Evolutionary conservation across 1,139 yeast genomes (phyloP).

Genomic region (Pichia sp.): DNA sequence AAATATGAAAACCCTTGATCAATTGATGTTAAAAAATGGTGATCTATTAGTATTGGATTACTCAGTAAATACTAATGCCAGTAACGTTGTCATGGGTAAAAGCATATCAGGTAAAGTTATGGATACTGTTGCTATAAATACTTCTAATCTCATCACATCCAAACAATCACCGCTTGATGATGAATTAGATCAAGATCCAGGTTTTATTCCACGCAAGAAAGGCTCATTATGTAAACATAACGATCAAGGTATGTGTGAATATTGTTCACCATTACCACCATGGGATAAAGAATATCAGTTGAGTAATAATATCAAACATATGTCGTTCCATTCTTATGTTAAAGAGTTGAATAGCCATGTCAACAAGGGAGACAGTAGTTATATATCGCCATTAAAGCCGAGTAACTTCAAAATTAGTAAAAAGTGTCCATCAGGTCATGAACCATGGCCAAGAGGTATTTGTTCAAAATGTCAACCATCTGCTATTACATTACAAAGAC

Average conservation of each 20-base stretch:
- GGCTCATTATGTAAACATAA: conserved; percentile 78
- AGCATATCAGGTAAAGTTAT: conserved; percentile 15
- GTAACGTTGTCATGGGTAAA: conserved; percentile 1
- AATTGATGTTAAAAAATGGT: conserved; percentile 54
- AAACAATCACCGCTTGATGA: conserved; percentile 56
- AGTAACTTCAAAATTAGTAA: conserved; percentile 61
- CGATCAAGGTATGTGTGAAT: conserved; percentile 95
- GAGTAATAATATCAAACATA: conserved; percentile 76
- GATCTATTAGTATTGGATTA: conserved; percentile 65
- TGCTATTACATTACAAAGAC: conserved; percentile 87
- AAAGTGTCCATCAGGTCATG: conserved; percentile 73
- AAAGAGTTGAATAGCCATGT: conserved; percentile 65
- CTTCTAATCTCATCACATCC: neutral
- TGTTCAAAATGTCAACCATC: conserved; percentile 98
- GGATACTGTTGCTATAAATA: neutral
- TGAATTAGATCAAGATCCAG: conserved; percentile 58
- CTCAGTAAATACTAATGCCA: conserved; percentile 21
- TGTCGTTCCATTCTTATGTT: conserved; percentile 78
- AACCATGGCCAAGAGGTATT: conserved; percentile 90
- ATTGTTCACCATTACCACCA: conserved; percentile 93
- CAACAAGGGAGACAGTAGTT: conserved; percentile 60
- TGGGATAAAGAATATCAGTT: conserved; percentile 78
- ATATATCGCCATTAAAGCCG: conserved; percentile 73
- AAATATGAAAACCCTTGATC: conserved; percentile 39
- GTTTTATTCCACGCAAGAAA: conserved; percentile 60